Evolutionary conservation across 176 grass and related monocot species (phyloP), one percentile per base, ranked within the genome.

Genomic region (Oryza glaberrima): DNA sequence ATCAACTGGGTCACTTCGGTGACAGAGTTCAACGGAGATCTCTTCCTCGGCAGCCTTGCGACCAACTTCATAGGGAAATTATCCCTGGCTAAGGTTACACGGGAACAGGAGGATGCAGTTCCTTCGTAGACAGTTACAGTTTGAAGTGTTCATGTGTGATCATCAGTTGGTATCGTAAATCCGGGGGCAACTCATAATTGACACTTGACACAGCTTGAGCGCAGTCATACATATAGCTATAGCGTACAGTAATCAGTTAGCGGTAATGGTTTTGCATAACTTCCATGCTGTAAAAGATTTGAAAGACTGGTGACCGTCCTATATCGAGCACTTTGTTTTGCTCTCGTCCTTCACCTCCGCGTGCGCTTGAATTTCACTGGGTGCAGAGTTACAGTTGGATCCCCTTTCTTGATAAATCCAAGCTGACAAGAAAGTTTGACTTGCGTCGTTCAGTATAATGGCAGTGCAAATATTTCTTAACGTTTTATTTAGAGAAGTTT

Each of bases 41-140:
- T 97, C 44, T 94, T 75, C 84, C 15, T 97, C 0, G 92, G 95
- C 4, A 94, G 82, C 82, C 82, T 94, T 0, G 2, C 7, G 0
- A 41, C 71, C 1, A 65, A 97, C 65, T 97, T 97, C 48, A 5
- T 97, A 3, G 95, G 90, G 7, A 97, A 86, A 67, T 66, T 97
- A 35, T 77, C 71, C 43, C 47, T 92, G 68, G 75, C 75, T 34
- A 81, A 63, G 82, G n/a, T 76, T 4, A 11, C 77, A 48, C 26
- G 41, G 7, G 30, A 48, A 15, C 26, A 75, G 20, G 17, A 20
- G 52, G 64, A 15, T 1, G 38, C 82, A 30, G 49, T 15, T 36
- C 35, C 35, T 36, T 36, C 35, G 35, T 36, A 5, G 4, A 36
- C 35, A 36, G 35, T 36, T 36, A 36, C 35, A 36, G 35, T 36